Percentiles rank a stretch among this genome's conserved stretches.
Conservation (phyloP, 352 stramenopile species). For the Synura sp. region DNA sequence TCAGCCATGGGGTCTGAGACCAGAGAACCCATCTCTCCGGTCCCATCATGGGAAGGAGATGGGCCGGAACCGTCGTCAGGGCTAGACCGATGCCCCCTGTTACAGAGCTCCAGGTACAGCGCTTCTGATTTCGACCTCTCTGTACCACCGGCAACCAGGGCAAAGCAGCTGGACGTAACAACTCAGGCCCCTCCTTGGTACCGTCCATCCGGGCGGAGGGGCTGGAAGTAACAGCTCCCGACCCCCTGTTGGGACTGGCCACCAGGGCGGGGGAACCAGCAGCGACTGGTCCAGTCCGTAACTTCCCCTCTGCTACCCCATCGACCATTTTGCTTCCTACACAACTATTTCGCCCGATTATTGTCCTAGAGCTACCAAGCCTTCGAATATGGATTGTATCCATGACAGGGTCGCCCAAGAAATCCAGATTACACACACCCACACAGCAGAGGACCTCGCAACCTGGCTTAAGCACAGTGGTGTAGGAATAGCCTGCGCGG, state of each 20-base stretch:
- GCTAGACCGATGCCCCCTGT: conserved; percentile 4
- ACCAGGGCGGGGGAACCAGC: too few species aligned
- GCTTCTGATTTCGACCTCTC: background rate
- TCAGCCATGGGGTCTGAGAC: background rate
- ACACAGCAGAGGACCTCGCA: background rate
- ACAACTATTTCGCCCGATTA: too few species aligned
- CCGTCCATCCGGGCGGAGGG: background rate
- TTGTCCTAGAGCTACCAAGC: too few species aligned
- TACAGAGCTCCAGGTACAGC: conserved; percentile 21
- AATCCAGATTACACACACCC: too few species aligned
- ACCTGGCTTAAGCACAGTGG: conserved; percentile 2
- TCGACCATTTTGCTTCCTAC: too few species aligned
- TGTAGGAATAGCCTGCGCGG: background rate
- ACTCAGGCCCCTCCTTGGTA: background rate
- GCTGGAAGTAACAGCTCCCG: too few species aligned
- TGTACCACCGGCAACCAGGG: conserved; percentile 24
- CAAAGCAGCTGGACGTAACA: background rate
- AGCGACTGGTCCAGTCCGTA: too few species aligned
- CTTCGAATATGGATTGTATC: too few species aligned
- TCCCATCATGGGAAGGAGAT: conserved; percentile 16
- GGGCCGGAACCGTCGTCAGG: background rate
- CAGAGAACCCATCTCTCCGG: background rate
- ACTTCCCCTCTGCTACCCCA: too few species aligned
- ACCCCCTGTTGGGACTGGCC: too few species aligned
- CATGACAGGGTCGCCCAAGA: too few species aligned